A percentile compares a stretch with the other conserved stretches of the same genome.
Evolutionary conservation across 202 grass and related monocot genomes (phyloP).

Genomic region (Dendrocalamus latiflorus): DNA sequence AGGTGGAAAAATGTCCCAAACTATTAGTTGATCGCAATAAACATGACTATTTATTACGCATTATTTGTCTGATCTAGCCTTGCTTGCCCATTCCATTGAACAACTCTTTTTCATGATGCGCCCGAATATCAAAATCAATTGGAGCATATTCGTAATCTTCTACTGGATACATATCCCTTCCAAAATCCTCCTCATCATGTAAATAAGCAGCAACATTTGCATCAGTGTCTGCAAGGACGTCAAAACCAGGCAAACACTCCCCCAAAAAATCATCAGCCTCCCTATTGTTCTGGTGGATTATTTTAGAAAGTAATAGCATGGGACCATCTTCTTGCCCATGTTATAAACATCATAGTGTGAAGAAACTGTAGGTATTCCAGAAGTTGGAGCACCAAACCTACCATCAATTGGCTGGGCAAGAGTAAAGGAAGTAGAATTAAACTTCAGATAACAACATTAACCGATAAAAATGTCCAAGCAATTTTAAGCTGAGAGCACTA

Average conservation of each 20-base stretch:
- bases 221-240: no score
- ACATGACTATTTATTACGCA: no score
- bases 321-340: conserved; percentile 50
- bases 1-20: no score
- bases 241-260: conserved; percentile 88
- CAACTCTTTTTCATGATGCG: conserved; percentile 48
- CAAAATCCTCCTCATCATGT: no score
- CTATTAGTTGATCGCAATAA: no score
- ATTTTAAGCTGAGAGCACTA: no score
- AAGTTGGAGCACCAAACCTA: conserved; percentile 48
- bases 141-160: conserved; percentile 64
- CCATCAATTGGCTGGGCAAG: conserved; percentile 75
- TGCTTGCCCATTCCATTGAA: conserved; percentile 52
- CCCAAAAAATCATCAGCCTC: conserved; percentile 64
- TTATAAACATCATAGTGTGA: conserved; percentile 44
- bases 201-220: no score
- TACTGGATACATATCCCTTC: no score
- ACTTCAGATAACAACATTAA: conserved; percentile 4
- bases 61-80: conserved; percentile 21
- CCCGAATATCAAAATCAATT: conserved; percentile 41
- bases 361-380: conserved; percentile 33
- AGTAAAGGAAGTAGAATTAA: conserved; percentile 25
- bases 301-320: conserved; percentile 95
- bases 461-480: conserved; percentile 12
- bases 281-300: conserved; percentile 56